Conservation (phyloP, 1,284 basidiomycete genomes). For the Ustilago vetiveriae region DNA sequence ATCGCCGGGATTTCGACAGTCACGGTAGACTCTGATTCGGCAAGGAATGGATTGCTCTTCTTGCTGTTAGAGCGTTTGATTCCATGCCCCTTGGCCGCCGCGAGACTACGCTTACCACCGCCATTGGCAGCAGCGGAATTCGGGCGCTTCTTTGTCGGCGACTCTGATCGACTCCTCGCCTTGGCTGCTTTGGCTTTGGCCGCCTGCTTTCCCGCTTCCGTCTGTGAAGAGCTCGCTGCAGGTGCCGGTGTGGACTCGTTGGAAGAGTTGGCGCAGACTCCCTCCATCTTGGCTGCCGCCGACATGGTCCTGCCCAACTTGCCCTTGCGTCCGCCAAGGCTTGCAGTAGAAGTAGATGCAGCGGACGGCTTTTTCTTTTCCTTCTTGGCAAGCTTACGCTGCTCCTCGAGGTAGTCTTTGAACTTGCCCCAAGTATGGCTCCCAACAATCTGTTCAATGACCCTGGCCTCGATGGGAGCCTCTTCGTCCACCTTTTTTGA, state of each 20-base stretch:
- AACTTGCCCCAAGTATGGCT: conserved; percentile 37
- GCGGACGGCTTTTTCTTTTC: conserved; percentile 26
- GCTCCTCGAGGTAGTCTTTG: conserved; percentile 36
- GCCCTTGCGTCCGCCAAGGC: conserved; percentile 24
- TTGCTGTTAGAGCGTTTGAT: conserved; percentile 37
- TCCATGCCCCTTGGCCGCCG: conserved; percentile 7
- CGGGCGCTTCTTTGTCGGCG: conserved; percentile 29
- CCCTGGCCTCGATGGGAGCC: conserved; percentile 8
- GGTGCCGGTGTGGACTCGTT: conserved; percentile 6
- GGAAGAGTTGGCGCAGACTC: conserved; percentile 9
- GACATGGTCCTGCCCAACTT: conserved; percentile 27
- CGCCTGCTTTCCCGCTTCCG: conserved; percentile 7
- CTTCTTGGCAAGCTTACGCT: conserved; percentile 40
- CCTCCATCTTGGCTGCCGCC: conserved; percentile 39
- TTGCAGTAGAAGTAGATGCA: conserved; percentile 6
- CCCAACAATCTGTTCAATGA: conserved; percentile 32
- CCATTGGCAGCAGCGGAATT: neutral
- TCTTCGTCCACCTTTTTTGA: conserved; percentile 18
- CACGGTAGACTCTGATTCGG: conserved; percentile 3
- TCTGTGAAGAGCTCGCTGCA: conserved; percentile 6
- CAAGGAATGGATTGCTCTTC: conserved; percentile 23
- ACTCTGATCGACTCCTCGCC: conserved; percentile 32
- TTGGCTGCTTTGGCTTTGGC: conserved; percentile 13
- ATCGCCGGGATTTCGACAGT: conserved; percentile 31
- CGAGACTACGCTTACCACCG: neutral